Evolutionary conservation across 495 filamentous ascomycete genomes (phyloP), one percentile per base, ranked within the genome.

Genomic region (Echria macrotheca): DNA sequence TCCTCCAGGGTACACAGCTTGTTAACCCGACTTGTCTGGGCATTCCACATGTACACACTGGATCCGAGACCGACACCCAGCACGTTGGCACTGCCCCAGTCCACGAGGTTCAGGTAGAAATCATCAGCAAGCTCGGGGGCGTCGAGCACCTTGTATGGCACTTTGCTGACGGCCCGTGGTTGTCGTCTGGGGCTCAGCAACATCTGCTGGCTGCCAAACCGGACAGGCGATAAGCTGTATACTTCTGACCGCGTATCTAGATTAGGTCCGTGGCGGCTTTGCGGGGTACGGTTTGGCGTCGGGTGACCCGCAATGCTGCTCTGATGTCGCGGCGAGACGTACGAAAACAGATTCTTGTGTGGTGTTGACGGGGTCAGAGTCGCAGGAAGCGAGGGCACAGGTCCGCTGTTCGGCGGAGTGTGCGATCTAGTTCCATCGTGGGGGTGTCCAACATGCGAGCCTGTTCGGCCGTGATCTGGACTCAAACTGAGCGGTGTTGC

Each of bases 31-130:
- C 91, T 91, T 2, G 84, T 80, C 39, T 84, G 79, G 9, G 90
- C 90, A 60, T 95, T 94, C 91, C 93, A 98, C 87, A 97, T 93
- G 60, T 96, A 98, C n/a, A 98, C 93, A 43, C 87, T 91, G 23
- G 83, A 87, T 14, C 89, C 90, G 35, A 98, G 69, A 0, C 93
- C 93, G 23, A 98, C 93, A 11, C 89, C 94, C 6, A 98, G 69
- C 18, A 95, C 81, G 67, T 96, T 93, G 54, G 83, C 88, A 56
- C 85, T 91, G n/a, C 94, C 93, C 93, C 93, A 98, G 56, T 98
- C 93, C 1, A 98, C 91, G 21, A 98, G 68, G 57, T 98, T 98
- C 24, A 98, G 70, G 57, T 98, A 98, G 65, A 96, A 98, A 64
- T 98, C 94, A 57, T 98, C 93, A 22, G 90, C 90, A 12, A 98